phyloP scores from a whole-genome alignment of 768 basidiomycete genomes.

The Ramaria rubella region DNA sequence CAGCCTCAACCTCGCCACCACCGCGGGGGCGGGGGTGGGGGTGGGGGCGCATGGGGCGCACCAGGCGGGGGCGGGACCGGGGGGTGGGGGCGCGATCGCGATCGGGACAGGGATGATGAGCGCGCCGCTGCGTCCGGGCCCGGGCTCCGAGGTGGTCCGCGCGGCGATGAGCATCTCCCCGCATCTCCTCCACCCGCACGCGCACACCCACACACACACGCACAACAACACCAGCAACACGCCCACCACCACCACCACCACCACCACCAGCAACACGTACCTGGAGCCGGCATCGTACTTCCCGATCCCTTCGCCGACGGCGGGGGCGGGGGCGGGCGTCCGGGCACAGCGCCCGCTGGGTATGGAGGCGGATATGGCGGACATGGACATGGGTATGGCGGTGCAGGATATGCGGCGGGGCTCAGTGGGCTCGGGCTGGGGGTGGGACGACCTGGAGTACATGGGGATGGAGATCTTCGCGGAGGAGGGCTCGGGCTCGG shows the following conservation, averaged over 20 bases:
- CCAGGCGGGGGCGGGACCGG: neutral
- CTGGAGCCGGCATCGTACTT: slow-evolving; percentile 21
- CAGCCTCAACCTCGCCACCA: neutral
- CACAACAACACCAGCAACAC: slow-evolving; percentile 23
- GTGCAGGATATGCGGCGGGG: slow-evolving; percentile 2
- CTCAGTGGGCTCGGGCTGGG: neutral
- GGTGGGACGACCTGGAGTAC: neutral
- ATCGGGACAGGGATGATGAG: neutral
- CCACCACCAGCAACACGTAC: slow-evolving; percentile 30
- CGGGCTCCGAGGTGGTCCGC: neutral
- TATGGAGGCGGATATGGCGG: slow-evolving; percentile 44
- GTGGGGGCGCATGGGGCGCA: neutral
- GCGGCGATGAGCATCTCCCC: slow-evolving; percentile 4
- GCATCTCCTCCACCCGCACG: neutral
- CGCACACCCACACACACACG: slow-evolving; percentile 36
- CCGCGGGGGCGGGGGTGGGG: neutral
- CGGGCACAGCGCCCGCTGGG: slow-evolving; percentile 65
- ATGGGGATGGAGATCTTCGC: slow-evolving; percentile 1
- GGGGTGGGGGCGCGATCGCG: neutral
- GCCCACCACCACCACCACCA: slow-evolving; percentile 33
- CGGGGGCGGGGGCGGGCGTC: slow-evolving; percentile 29
- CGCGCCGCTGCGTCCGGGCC: neutral
- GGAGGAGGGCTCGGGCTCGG: neutral
- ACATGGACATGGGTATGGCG: slow-evolving; percentile 12
- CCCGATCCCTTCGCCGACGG: slow-evolving; percentile 30